A percentile compares a stretch with the other conserved stretches of the same genome.
phyloP scores from a whole-genome alignment of 2,329 filamentous ascomycete species.

The Lasiodiplodia theobromae region DNA sequence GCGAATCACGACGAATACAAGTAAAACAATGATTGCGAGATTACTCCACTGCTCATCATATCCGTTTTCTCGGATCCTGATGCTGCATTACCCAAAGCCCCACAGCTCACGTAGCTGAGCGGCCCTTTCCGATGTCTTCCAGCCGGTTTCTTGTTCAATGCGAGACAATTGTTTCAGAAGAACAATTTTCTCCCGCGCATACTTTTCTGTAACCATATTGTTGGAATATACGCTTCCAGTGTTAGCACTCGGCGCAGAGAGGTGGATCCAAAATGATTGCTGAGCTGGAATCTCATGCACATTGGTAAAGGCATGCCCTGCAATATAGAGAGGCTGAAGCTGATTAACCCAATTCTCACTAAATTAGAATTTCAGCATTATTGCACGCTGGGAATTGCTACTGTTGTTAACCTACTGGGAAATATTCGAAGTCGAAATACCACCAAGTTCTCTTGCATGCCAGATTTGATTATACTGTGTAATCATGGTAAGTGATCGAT shows the following conservation, averaged over 20 bases:
- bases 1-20: too few species aligned
- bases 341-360: conserved; percentile 20
- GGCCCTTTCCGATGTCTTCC: conserved; percentile 4
- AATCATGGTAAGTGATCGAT: not conserved
- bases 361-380: not conserved
- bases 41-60: too few species aligned
- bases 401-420: not conserved
- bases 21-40: too few species aligned
- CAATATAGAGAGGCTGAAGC: conserved; percentile 3
- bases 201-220: too few species aligned
- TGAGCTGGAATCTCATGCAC: too few species aligned
- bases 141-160: conserved; percentile 6
- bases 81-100: not conserved
- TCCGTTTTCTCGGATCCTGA: too few species aligned
- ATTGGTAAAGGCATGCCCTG: not conserved
- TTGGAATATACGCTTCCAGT: too few species aligned
- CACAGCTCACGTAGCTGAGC: not conserved
- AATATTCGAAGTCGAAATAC: not conserved
- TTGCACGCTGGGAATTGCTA: not conserved
- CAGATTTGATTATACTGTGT: not conserved
- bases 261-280: too few species aligned
- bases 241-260: too few species aligned
- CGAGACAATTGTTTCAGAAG: conserved; percentile 2
- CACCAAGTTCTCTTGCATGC: not conserved
- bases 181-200: not conserved